A percentile compares a stretch with the other conserved stretches of the same genome.
Evolutionary conservation across 495 filamentous ascomycete genomes (phyloP).

Genomic region (Lepraria neglecta): DNA sequence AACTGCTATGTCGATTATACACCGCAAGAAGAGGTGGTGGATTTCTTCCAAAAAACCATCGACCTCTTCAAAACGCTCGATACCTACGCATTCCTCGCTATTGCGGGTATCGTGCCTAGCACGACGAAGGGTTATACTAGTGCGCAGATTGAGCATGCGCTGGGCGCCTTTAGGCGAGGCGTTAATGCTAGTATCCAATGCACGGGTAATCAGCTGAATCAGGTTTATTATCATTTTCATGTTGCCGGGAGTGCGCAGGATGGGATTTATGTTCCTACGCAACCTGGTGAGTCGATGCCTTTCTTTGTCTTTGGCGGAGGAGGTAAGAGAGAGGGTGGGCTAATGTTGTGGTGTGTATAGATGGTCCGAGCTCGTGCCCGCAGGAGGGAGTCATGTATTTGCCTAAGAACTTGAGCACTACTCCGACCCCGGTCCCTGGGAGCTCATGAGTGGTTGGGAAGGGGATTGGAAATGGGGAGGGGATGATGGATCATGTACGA

Average conservation of each 20-base stretch:
- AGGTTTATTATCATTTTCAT: constrained; percentile 81
- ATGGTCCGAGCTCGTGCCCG: not conserved
- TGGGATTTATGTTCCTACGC: constrained; percentile 62
- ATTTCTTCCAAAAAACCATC: constrained; percentile 53
- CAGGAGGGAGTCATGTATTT: constrained; percentile 1
- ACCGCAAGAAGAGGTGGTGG: constrained; percentile 53
- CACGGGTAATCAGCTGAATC: constrained; percentile 48
- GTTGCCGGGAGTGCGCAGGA: constrained; percentile 68
- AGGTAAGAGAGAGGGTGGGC: not conserved
- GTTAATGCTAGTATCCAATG: constrained; percentile 69
- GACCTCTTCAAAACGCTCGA: constrained; percentile 42
- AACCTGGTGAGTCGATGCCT: constrained; percentile 39
- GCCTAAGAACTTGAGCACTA: not conserved
- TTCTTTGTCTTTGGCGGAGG: not conserved
- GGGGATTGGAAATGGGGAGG: not conserved
- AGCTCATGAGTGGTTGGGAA: not conserved
- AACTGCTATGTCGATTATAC: constrained; percentile 64
- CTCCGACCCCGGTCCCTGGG: not conserved
- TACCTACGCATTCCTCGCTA: constrained; percentile 40
- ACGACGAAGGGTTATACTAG: constrained; percentile 49
- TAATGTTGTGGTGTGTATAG: not conserved
- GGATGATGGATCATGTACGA: not conserved
- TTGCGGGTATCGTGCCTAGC: constrained; percentile 45
- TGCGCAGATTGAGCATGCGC: constrained; percentile 53
- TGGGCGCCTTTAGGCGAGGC: constrained; percentile 53